Percentiles rank a stretch among this genome's conserved stretches.
Evolutionary conservation across 495 filamentous ascomycete genomes (phyloP).

Genomic region (Penicillium pancosmium): DNA sequence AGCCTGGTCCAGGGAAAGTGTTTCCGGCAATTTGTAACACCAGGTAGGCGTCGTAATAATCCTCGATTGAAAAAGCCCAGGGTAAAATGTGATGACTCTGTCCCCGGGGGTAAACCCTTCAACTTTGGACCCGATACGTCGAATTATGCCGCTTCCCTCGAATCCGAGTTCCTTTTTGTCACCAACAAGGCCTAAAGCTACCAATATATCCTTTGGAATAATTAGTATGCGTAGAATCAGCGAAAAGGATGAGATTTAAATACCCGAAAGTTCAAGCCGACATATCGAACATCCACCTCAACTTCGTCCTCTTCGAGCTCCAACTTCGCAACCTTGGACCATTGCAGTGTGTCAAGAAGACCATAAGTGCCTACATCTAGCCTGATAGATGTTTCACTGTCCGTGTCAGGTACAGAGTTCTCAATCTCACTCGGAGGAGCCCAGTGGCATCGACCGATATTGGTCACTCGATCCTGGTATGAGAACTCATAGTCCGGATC

Average conservation of each 20-base stretch:
- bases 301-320: not conserved
- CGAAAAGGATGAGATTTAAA: not conserved
- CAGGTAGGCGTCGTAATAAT: not conserved
- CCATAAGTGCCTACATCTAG: not conserved
- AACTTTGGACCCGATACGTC: constrained; percentile 4
- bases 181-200: not conserved
- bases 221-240: not conserved
- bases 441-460: constrained; percentile 31
- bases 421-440: constrained; percentile 14
- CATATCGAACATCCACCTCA: constrained; percentile 13
- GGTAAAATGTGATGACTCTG: not conserved
- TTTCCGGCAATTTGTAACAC: not conserved
- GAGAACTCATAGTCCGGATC: constrained; percentile 37
- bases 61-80: not conserved
- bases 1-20: not conserved
- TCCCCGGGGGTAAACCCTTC: not conserved
- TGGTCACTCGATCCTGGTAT: constrained; percentile 22
- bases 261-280: constrained; percentile 13
- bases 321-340: not conserved
- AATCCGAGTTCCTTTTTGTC: constrained; percentile 14
- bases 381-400: not conserved
- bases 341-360: not conserved
- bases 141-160: constrained; percentile 13
- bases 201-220: not conserved
- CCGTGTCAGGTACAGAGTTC: not conserved